These are phyloP conservation scores for Solanum lignicaule DNA, from an alignment of 257 asterid genomes.

Conservation along the genomic window DNA sequence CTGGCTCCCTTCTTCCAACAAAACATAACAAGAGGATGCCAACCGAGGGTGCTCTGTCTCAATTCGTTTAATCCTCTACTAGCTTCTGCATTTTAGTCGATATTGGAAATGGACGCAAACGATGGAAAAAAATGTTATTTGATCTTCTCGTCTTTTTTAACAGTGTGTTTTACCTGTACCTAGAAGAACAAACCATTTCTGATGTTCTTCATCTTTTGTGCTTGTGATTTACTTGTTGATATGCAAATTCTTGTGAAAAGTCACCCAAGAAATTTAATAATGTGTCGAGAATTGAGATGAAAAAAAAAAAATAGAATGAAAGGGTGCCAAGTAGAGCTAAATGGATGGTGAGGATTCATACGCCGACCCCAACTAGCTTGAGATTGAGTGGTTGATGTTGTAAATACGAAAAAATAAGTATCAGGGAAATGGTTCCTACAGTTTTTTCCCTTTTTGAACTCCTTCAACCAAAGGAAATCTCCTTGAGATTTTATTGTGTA, in stretches of 20 bases:
- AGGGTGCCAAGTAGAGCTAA: not conserved
- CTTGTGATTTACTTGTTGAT: not conserved
- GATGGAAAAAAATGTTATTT: not conserved
- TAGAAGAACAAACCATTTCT: not conserved
- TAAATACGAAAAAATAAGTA: not conserved
- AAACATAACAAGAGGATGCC: slow-evolving; percentile 54
- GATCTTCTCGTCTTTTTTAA: not conserved
- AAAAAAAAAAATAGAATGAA: not conserved
- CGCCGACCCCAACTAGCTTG: not conserved
- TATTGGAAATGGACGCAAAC: not conserved
- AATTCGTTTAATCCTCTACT: slow-evolving; percentile 27
- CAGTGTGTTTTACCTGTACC: not conserved
- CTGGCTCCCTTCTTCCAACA: slow-evolving; percentile 59
- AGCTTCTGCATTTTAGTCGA: not conserved
- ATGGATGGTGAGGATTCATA: not conserved
- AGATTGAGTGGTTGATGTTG: not conserved
- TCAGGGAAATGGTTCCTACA: not conserved
- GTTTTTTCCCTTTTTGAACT: not conserved
- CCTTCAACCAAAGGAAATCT: not conserved
- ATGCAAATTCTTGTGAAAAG: not conserved
- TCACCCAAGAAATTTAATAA: not conserved
- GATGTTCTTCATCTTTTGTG: not conserved
- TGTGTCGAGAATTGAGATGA: not conserved
- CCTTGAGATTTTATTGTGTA: not conserved
- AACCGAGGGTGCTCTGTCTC: slow-evolving; percentile 35